Conservation (phyloP, 2,329 filamentous ascomycete species). For the Xylaria digitata region DNA sequence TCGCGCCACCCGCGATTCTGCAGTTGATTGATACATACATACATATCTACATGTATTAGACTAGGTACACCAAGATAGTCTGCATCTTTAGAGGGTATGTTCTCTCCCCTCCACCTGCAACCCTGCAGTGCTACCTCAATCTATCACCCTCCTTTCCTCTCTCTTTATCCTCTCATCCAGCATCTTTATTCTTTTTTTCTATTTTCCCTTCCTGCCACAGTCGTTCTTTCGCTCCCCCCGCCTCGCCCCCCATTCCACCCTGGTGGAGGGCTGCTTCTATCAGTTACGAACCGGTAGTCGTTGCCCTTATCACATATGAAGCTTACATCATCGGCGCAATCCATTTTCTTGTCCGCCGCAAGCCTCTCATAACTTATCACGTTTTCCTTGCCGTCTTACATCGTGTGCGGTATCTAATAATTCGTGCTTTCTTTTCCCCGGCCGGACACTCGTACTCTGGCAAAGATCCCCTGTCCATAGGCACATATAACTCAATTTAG, state of each 20-base stretch:
- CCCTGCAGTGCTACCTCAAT: constrained; percentile 46
- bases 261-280: constrained; percentile 47
- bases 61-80: constrained; percentile 19
- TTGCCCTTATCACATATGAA: constrained; percentile 38
- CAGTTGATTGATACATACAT: constrained; percentile 35
- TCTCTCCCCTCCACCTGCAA: constrained; percentile 37
- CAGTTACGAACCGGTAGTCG: constrained; percentile 42
- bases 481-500: constrained; percentile 14
- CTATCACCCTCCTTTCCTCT: constrained; percentile 43
- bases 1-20: constrained; percentile 43
- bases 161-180: constrained; percentile 41
- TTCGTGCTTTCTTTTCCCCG: constrained; percentile 9
- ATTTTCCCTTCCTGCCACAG: constrained; percentile 39
- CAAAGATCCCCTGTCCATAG: constrained; percentile 3
- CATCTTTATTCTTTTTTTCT: constrained; percentile 40
- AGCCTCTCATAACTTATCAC: constrained; percentile 11
- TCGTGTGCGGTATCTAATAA: constrained; percentile 31
- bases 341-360: constrained; percentile 41
- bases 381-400: constrained; percentile 31
- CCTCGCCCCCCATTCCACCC: constrained; percentile 33
- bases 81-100: constrained; percentile 25
- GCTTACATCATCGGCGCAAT: constrained; percentile 37
- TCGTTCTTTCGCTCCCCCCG: constrained; percentile 45
- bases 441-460: constrained; percentile 3
- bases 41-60: constrained; percentile 5